Base-by-base conservation (phyloP, 306 rosid genomes). In the Rosa multiflora region DNA sequence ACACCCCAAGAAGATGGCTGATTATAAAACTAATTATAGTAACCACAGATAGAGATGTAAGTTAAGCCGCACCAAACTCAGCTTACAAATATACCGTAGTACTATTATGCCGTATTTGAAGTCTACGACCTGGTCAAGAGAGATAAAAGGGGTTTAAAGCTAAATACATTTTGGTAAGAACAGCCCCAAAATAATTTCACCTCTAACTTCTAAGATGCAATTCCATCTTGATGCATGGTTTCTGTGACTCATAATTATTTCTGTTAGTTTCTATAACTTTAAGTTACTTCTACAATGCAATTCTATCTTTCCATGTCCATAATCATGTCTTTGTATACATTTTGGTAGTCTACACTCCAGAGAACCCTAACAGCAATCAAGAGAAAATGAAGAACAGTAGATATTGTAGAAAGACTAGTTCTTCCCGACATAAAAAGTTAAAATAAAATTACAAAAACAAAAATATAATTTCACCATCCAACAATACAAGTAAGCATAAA, bases 281-380 rank as follows among this genome's bases (percentile, higher is more conserved):
- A 67, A 40, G 26, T 7, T 17, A 9, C 70, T 66, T 39, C 72
- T 39, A 39, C 3, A 0, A 20, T 40, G 26, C 49, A 39, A 39
- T 67, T 67, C 51, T 67, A 11, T 43, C 20, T 69, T 23, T 43
- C 72, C 73, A 10, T 69, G 73, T 43, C 52, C 73, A 69, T 43
- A 69, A 20, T 67, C 23, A 39, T 4, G 53, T n/a, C 37, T 0
- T 42, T 43, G 53, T 69, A 69, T 68, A 42, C 12, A 18, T 37
- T 37, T 40, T 69, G 42, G 42, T 5, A 64, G 21, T 26, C 67
- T 35, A 64, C 9, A 21, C 6, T 53, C 58, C 23, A 18, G 1
- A 59, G 40, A 6, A 35, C 44, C 70, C 70, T 35, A 67, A 43
- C 40, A 40, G 46, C 72, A 67, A n/a, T 35, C 15, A 39, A 67